Evolutionary conservation across 2,329 filamentous ascomycete species (phyloP).

Genomic region (Alternaria triticina): DNA sequence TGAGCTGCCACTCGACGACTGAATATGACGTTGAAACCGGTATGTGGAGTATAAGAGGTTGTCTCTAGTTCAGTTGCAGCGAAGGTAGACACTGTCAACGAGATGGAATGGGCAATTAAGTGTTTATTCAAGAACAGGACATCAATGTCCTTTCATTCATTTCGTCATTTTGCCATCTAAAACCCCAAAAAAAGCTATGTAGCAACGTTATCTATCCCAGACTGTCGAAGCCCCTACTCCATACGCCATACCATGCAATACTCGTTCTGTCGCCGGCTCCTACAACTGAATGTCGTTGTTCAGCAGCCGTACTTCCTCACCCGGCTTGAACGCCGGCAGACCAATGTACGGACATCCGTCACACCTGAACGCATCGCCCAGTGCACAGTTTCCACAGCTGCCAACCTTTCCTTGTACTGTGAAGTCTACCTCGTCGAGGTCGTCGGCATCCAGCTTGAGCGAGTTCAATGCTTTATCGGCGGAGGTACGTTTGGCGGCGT

Average conservation of each 20-base stretch:
- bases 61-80: conserved; percentile 15
- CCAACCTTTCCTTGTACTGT: conserved; percentile 97
- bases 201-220: conserved; percentile 1
- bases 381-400: conserved; percentile 89
- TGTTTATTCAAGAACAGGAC: conserved; percentile 25
- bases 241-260: conserved; percentile 2
- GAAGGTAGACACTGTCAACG: conserved; percentile 18
- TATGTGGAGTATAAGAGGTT: conserved; percentile 6
- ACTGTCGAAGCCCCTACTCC: neutral
- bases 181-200: neutral
- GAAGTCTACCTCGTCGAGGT: conserved; percentile 90
- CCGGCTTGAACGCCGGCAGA: conserved; percentile 93
- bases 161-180: neutral
- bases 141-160: neutral
- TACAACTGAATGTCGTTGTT: conserved; percentile 86
- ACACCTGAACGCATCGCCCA: conserved; percentile 79
- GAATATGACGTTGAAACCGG: neutral
- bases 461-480: conserved; percentile 70
- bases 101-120: conserved; percentile 21
- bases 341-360: conserved; percentile 83
- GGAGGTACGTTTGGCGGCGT: conserved; percentile 68
- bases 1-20: conserved; percentile 22
- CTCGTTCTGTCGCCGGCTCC: neutral
- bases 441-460: conserved; percentile 75
- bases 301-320: conserved; percentile 87